Base-by-base conservation (phyloP, 164 flowering plant genomes). In the Houttuynia cordata region DNA sequence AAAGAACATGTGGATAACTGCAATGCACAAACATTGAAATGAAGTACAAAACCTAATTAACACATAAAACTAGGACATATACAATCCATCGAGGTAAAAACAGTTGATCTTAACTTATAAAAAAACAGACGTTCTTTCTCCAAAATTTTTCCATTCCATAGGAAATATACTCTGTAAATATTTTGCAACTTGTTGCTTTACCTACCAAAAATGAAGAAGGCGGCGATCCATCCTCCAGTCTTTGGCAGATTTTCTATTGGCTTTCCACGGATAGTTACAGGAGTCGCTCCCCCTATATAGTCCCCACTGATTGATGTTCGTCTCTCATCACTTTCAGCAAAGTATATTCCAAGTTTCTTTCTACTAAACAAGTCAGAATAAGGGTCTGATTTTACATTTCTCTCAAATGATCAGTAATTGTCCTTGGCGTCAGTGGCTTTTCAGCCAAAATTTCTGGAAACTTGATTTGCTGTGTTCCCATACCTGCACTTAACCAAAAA, bases 141-240 rank as follows among this genome's bases (percentile, higher is more conserved):
- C 37, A 30, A 30, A 30, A 30, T 2, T 30, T 30, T 2, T 30
- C 6, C 2, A 2, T 2, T 30, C 6, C 37, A 30, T 2, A 6
- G 37, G 6, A 30, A 30, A 30, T 30, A 30, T 30, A 30, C 6
- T 30, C 6, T 30, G 6, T 30, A 30, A 2, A 30, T 30, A 52
- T 12, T 51, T 45, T 12, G 17, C 8, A 45, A 12, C 17, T 3
- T 8, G 12, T 45, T 12, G 17, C 53, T 40, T 57, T 23, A 3
- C 47, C 41, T 78, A 92, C 98, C 98, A 47, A 92, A 92, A 52
- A 92, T 92, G 83, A 89, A 92, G 69, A 86, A 80, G 39, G 98
- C 91, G 4, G 98, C 98, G 64, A 81, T 42, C 98, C 98, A 92
- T 10, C 98, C 98, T 21, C 98, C 98, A 0, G 96, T 92, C 59